These are phyloP conservation scores for Lachancea quebecensis DNA, from an alignment of 805 yeast genomes.

Conservation along the genomic window DNA sequence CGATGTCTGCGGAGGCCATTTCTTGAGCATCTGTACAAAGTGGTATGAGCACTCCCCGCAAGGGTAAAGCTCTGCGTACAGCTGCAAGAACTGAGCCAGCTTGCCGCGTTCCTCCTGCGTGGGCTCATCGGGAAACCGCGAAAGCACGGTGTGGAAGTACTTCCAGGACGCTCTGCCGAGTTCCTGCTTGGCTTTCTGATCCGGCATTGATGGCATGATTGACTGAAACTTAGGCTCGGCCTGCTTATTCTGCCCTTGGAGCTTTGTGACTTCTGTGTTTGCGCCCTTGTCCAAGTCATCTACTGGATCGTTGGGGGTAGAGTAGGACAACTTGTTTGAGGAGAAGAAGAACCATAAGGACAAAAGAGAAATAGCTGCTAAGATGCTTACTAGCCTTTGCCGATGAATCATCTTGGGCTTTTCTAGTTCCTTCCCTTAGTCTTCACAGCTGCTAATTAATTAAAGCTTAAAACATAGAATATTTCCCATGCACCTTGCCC, in stretches of 20 bases:
- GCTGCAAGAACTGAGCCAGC: slow-evolving; percentile 52
- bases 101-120: slow-evolving; percentile 54
- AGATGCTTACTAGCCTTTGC: slow-evolving; percentile 11
- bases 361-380: slow-evolving; percentile 14
- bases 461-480: background rate
- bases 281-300: slow-evolving; percentile 6
- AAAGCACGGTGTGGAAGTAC: slow-evolving; percentile 82
- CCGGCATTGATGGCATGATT: slow-evolving; percentile 93
- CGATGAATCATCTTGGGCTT: slow-evolving; percentile 5
- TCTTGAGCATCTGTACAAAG: slow-evolving; percentile 58
- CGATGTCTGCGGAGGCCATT: slow-evolving; percentile 79
- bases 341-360: slow-evolving; percentile 24
- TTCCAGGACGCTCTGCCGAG: slow-evolving; percentile 92
- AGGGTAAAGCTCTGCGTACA: slow-evolving; percentile 90
- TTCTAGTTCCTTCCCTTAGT: background rate
- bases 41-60: slow-evolving; percentile 97
- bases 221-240: slow-evolving; percentile 26
- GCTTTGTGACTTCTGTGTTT: slow-evolving; percentile 7
- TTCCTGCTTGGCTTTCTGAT: slow-evolving; percentile 60
- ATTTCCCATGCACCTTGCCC: background rate
- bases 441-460: background rate
- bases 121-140: slow-evolving; percentile 87
- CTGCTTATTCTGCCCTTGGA: background rate
- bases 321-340: slow-evolving; percentile 20
- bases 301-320: slow-evolving; percentile 11